Conservation (phyloP, 768 basidiomycete species). For the Ephemerocybe angulata region DNA sequence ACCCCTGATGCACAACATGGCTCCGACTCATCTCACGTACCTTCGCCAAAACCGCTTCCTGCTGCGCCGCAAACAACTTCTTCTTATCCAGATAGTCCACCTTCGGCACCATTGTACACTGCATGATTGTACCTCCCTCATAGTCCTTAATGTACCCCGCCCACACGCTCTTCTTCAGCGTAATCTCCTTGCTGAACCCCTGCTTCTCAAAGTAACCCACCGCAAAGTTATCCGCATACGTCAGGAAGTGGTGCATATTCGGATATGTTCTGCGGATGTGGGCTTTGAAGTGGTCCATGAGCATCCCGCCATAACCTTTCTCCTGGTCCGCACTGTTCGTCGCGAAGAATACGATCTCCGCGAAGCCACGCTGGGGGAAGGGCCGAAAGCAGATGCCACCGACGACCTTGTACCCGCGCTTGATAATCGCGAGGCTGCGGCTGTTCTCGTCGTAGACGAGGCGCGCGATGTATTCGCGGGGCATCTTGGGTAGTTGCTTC, state of each 20-base stretch:
- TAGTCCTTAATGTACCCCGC: constrained; percentile 99
- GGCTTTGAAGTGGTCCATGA: constrained; percentile 98
- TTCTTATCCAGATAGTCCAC: constrained; percentile 85
- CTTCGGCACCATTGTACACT: constrained; percentile 91
- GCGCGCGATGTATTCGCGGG: constrained; percentile 94
- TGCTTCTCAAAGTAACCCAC: constrained; percentile 99
- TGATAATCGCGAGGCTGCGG: constrained; percentile 90
- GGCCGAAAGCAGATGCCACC: constrained; percentile 97
- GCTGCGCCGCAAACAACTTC: constrained; percentile 72
- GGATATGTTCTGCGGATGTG: constrained; percentile 83
- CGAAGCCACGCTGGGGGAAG: constrained; percentile 91
- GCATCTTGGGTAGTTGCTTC: constrained; percentile 98
- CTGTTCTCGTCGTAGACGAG: constrained; percentile 92
- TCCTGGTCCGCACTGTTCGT: constrained; percentile 96
- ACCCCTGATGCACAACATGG: constrained; percentile 80
- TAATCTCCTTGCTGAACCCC: constrained; percentile 97
- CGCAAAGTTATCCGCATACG: constrained; percentile 98
- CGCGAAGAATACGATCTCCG: constrained; percentile 98
- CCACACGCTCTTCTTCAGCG: constrained; percentile 87
- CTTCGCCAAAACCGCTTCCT: constrained; percentile 85
- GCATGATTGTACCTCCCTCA: constrained; percentile 99
- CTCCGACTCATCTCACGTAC: constrained; percentile 83
- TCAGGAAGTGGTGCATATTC: constrained; percentile 89
- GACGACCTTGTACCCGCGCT: constrained; percentile 91
- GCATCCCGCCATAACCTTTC: constrained; percentile 96